Conservation (phyloP, 176 grass and related monocot genomes). For the Cenchrus fungigraminus region DNA sequence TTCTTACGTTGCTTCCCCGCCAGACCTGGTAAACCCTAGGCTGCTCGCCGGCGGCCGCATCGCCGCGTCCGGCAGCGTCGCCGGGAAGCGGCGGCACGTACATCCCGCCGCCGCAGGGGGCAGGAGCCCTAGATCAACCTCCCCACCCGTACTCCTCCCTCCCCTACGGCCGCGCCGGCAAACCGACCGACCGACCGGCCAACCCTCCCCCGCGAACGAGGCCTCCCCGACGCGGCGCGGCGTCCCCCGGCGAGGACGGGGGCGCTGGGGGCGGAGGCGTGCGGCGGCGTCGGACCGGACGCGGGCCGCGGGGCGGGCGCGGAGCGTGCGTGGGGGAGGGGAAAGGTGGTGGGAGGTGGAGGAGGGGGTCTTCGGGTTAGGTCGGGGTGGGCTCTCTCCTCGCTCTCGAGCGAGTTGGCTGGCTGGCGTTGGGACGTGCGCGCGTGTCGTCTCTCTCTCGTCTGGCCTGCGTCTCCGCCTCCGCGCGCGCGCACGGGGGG, state of each 20-base stretch:
- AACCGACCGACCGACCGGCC: background rate
- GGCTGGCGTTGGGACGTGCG: conserved; percentile 45
- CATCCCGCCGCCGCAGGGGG: conserved; percentile 51
- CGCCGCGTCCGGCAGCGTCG: conserved; percentile 18
- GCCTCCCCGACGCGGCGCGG: conserved; percentile 19
- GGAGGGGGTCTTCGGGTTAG: conserved; percentile 36
- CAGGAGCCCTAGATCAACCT: conserved; percentile 34
- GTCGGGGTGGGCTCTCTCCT: conserved; percentile 21
- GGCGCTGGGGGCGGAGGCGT: background rate
- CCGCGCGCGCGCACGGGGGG: background rate
- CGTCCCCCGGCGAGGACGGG: conserved; percentile 18
- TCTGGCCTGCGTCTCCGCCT: background rate
- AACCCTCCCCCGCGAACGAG: background rate
- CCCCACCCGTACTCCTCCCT: background rate
- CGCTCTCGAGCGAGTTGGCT: background rate
- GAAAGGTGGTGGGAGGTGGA: conserved; percentile 2
- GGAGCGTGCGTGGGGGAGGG: no score
- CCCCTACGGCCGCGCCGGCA: background rate
- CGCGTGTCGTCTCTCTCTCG: conserved; percentile 30
- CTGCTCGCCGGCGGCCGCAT: conserved; percentile 35
- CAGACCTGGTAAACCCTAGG: conserved; percentile 96
- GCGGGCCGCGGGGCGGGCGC: background rate
- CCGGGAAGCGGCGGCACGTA: conserved; percentile 54
- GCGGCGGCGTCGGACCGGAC: conserved; percentile 19
- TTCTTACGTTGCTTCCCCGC: conserved; percentile 94